Evolutionary conservation across 345 rosid species (phyloP).

Genomic region (Eucalyptus marginata): DNA sequence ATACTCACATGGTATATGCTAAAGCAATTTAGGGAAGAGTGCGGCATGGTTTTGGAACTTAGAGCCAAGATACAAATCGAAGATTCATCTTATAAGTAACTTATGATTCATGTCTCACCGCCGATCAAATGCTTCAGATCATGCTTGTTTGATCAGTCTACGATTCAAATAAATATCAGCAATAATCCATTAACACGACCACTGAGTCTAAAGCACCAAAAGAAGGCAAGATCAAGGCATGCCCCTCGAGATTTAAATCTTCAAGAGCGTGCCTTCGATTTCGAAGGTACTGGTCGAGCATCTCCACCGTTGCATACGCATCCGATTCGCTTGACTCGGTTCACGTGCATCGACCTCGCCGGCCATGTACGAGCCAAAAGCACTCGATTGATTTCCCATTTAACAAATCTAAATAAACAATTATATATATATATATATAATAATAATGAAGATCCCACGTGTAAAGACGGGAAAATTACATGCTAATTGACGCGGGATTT

Average conservation of each 20-base stretch:
- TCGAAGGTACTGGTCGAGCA: too few relatives aligned
- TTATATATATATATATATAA: too few relatives aligned
- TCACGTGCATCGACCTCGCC: too few relatives aligned
- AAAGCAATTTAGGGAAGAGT: background rate
- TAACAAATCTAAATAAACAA: too few relatives aligned
- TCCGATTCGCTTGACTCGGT: too few relatives aligned
- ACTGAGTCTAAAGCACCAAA: background rate
- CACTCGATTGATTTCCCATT: background rate
- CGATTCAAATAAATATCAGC: background rate
- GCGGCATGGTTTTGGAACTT: background rate
- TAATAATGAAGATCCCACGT: background rate
- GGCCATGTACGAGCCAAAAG: too few relatives aligned
- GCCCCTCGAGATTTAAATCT: background rate
- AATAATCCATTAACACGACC: rapidly evolving
- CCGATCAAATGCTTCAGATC: background rate
- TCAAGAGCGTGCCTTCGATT: too few relatives aligned
- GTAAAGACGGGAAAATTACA: background rate
- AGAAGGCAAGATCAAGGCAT: background rate
- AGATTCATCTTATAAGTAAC: background rate
- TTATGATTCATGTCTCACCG: background rate
- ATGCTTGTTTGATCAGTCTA: background rate
- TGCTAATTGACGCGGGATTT: background rate
- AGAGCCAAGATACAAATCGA: background rate
- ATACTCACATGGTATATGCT: too few relatives aligned
- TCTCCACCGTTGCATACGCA: too few relatives aligned